These are phyloP conservation scores for Penicillium parvum DNA, from an alignment of 495 filamentous ascomycete species.

Conservation along the genomic window DNA sequence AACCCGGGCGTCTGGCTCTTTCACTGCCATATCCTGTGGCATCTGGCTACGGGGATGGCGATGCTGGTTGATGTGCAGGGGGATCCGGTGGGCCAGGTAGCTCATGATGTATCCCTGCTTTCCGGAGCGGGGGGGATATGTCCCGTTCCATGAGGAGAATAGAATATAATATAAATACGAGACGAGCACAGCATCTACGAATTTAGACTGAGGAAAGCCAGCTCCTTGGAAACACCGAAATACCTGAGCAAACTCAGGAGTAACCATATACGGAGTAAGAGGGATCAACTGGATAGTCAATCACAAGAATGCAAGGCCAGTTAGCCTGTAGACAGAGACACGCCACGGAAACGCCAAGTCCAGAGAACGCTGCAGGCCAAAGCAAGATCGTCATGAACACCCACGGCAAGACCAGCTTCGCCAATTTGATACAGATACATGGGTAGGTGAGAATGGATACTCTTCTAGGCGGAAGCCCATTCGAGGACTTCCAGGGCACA, in stretches of 20 bases:
- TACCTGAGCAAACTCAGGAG: no score
- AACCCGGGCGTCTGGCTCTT: constrained; percentile 59
- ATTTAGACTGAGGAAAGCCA: no score
- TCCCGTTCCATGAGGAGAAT: background rate
- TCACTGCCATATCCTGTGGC: constrained; percentile 68
- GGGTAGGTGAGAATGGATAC: background rate
- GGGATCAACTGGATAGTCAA: no score
- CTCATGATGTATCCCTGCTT: constrained; percentile 11
- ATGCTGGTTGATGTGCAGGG: constrained; percentile 31
- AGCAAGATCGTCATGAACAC: background rate
- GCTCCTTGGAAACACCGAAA: no score
- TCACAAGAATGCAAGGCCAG: no score
- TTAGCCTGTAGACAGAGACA: background rate
- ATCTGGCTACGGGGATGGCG: constrained; percentile 47
- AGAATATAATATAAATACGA: no score
- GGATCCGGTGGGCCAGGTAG: constrained; percentile 14
- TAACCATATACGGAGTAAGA: no score
- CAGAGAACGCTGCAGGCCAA: background rate
- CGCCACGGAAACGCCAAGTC: constrained; percentile 2
- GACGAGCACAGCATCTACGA: no score
- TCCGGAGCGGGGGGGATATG: background rate
- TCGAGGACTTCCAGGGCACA: constrained; percentile 88
- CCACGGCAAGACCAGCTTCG: constrained; percentile 8
- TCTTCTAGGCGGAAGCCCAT: constrained; percentile 58
- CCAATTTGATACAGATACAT: background rate